These are phyloP conservation scores for Clonostachys solani DNA, from an alignment of 2,329 filamentous ascomycete genomes.

Conservation along the genomic window DNA sequence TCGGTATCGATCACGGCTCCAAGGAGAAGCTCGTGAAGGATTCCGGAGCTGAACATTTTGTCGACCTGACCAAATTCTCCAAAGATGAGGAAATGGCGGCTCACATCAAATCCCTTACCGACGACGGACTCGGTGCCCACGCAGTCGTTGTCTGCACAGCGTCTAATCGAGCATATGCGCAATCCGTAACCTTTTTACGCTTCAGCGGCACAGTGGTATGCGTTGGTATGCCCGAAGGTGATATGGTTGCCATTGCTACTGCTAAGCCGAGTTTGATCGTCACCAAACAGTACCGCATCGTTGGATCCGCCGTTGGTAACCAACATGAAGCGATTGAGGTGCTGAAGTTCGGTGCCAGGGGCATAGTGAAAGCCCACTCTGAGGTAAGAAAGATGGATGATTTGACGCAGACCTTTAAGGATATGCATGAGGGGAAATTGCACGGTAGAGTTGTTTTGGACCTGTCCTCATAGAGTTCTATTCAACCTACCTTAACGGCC, in stretches of 20 bases:
- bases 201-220: conserved; percentile 19
- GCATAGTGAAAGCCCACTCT: not conserved
- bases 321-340: conserved; percentile 33
- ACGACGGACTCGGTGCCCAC: conserved; percentile 9
- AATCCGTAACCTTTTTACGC: conserved; percentile 13
- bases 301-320: conserved; percentile 45
- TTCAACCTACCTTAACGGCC: too few relatives aligned
- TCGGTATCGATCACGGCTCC: conserved; percentile 17
- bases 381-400: too few relatives aligned
- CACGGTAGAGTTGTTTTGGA: too few relatives aligned
- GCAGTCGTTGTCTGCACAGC: conserved; percentile 15
- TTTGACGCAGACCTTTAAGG: too few relatives aligned
- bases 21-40: conserved; percentile 10
- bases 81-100: conserved; percentile 29
- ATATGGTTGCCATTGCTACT: conserved; percentile 30
- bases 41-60: conserved; percentile 13
- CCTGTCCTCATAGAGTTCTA: too few relatives aligned
- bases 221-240: conserved; percentile 14
- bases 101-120: conserved; percentile 10
- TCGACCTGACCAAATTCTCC: conserved; percentile 42
- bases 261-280: conserved; percentile 36
- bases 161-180: conserved; percentile 11
- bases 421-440: too few relatives aligned
- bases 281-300: conserved; percentile 34
- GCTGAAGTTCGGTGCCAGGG: not conserved